These are phyloP conservation scores for Xanthoconium purpureum DNA, from an alignment of 768 basidiomycete genomes.

Conservation along the genomic window DNA sequence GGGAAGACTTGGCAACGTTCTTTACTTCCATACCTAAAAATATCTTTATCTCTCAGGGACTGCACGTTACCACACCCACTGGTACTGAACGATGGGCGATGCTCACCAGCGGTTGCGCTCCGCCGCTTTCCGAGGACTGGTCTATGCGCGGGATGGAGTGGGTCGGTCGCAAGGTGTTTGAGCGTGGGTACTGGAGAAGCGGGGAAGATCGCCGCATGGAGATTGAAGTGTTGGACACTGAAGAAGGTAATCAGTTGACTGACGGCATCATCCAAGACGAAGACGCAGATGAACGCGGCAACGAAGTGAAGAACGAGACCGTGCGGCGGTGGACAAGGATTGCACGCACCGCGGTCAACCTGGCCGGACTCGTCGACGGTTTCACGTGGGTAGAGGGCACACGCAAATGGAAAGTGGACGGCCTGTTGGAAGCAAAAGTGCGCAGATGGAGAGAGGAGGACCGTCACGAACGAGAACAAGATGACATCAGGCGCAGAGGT, in stretches of 20 bases:
- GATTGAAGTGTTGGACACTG: conserved; percentile 72
- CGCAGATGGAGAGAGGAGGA: conserved; percentile 69
- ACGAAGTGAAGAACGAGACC: conserved; percentile 35
- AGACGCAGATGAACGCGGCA: conserved; percentile 43
- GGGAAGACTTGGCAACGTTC: conserved; percentile 69
- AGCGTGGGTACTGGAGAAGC: conserved; percentile 92
- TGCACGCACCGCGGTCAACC: conserved; percentile 61
- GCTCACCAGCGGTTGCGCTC: conserved; percentile 64
- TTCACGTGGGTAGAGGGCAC: conserved; percentile 63
- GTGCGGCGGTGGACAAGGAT: conserved; percentile 73
- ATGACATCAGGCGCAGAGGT: conserved; percentile 61
- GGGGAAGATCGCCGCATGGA: conserved; percentile 65
- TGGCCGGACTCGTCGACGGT: conserved; percentile 72
- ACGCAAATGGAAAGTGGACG: conserved; percentile 61
- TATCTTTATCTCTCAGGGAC: conserved; percentile 46
- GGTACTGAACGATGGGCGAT: conserved; percentile 59
- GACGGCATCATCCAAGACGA: conserved; percentile 87
- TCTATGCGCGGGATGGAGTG: conserved; percentile 95
- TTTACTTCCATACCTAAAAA: conserved; percentile 59
- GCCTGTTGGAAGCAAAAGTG: conserved; percentile 65
- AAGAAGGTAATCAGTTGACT: conserved; percentile 52
- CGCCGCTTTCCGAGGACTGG: conserved; percentile 91
- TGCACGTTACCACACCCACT: conserved; percentile 30
- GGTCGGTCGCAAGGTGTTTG: conserved; percentile 86
- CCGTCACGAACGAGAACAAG: conserved; percentile 59